Base-by-base conservation (phyloP, 2,329 filamentous ascomycete genomes). In the Fusarium sp. region DNA sequence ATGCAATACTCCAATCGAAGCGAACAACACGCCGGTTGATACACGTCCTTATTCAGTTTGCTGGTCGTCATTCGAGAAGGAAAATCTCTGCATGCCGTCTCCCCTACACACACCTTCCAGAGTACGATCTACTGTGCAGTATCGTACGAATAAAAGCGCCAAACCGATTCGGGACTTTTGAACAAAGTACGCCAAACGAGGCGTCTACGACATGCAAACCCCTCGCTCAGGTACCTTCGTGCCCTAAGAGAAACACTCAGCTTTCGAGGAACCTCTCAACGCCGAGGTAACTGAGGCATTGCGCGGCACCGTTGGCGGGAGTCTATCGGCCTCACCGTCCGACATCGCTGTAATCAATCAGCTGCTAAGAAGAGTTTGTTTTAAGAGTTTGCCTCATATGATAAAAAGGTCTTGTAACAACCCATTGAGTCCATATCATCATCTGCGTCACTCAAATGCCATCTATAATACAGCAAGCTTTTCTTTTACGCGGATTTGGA, bases 241-340 rank as follows among this genome's bases (percentile, higher is more conserved):
- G 60, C 57, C 55, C 53, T 52, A 68, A 60, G 60, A 70, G 63
- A 67, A 67, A 42, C 60, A 41, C 62, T 63, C 46, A 68, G 70
- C 61, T 73, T 53, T 65, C 53, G 64, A 58, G 52, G 56, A 48
- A 52, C 57, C 58, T 56, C 53, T 52, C 64, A 75, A 50, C 52
- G 59, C 67, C 64, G 56, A 64, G 62, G 56, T 46, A 50, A 54
- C 46, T 55, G 44, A 71, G 50, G 55, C 55, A 67, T 59, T 69
- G 59, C 40, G 57, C 62, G 50, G 59, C 62, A 72, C 73, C 60
- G 66, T 69, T 69, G 59, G 56, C 60, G 64, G 61, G 70, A 61
- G 66, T 64, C 58, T 52, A 60, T 67, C 71, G 71, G 69, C 68
- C 60, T 76, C 66, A 67, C 74, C 74, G 69, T 75, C 71, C 71